Evolutionary conservation across 2,329 filamentous ascomycete species (phyloP), one percentile per base, ranked within the genome.

Genomic region (Exophiala spinifera): DNA sequence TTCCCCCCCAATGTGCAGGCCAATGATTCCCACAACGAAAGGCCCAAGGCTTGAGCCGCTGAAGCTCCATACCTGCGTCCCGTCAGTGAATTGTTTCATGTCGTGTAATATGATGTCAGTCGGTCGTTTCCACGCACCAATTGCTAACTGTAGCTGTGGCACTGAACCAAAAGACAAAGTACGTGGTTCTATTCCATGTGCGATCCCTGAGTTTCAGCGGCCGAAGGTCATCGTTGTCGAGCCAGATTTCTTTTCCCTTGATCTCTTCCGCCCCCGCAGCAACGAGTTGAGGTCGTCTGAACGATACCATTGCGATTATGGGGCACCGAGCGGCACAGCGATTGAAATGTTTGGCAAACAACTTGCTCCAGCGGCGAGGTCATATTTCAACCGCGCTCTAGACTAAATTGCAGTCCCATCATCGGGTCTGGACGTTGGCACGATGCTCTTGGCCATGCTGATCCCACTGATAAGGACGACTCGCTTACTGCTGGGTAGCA

Each of bases 21-120:
- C 23, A 79, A 55, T 13, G 71, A 70, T 60, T 79, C 76, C 77
- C 77, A 80, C 70, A 78, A 76, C 37, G 69, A 73, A 19, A 80
- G 64, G 8, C 77, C 77, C 7, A 73, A 57, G 2, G 73, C 65
- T 60, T 74, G 70, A 1, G 69, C 72, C 3, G 73, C 69, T 4
- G 69, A 70, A 1, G 68, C 69, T 13, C 69, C 65, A 62, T 76
- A 72, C 64, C 72, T 68, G 52, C 70, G 70, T 20, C 69, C 4
- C 73, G 70, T 19, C 13, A 31, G 20, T 42, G n/a, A 14, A n/a
- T 28, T 15, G 23, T 21, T 8, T 4, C 17, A 4, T 5, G 19
- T 15, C 21, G 6, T 8, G 23, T 15, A 11, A 10, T 28, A 7
- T 71, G 72, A 7, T 25, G 7, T 25, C 23, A 25, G 70, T 31